phyloP scores from a whole-genome alignment of 208 protist genomes.

The Leishmania gerbilli region DNA sequence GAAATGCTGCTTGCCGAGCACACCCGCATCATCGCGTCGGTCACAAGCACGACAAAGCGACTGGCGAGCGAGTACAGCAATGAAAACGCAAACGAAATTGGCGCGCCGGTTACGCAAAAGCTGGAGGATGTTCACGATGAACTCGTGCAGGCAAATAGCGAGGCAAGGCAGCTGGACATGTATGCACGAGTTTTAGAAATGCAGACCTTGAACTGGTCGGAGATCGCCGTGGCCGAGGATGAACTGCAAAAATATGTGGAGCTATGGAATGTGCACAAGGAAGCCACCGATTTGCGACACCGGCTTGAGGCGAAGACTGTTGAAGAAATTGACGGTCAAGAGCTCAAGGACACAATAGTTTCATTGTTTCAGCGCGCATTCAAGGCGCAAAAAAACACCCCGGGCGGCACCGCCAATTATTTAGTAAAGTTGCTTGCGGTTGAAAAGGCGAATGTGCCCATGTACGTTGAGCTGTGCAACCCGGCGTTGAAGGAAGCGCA shows the following conservation, averaged over 20 bases:
- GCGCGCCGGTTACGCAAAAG: constrained; percentile 45
- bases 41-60: constrained; percentile 36
- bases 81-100: constrained; percentile 46
- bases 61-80: constrained; percentile 40
- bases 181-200: constrained; percentile 72
- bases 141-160: constrained; percentile 30
- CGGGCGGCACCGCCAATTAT: constrained; percentile 62
- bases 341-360: constrained; percentile 67
- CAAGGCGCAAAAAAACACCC: constrained; percentile 66
- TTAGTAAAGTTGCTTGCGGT: constrained; percentile 67
- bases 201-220: constrained; percentile 70
- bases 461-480: constrained; percentile 86
- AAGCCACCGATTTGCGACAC: constrained; percentile 61
- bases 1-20: constrained; percentile 40
- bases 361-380: constrained; percentile 65
- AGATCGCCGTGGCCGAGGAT: constrained; percentile 62
- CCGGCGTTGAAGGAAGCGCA: constrained; percentile 85
- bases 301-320: constrained; percentile 42
- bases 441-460: constrained; percentile 72
- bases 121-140: constrained; percentile 42
- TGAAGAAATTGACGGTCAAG: constrained; percentile 67
- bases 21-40: constrained; percentile 22
- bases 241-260: constrained; percentile 75
- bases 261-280: constrained; percentile 64
- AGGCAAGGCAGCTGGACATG: constrained; percentile 57